These are phyloP conservation scores for Ophiocordyceps robertsii DNA, from an alignment of 2,329 filamentous ascomycete genomes.

Conservation along the genomic window DNA sequence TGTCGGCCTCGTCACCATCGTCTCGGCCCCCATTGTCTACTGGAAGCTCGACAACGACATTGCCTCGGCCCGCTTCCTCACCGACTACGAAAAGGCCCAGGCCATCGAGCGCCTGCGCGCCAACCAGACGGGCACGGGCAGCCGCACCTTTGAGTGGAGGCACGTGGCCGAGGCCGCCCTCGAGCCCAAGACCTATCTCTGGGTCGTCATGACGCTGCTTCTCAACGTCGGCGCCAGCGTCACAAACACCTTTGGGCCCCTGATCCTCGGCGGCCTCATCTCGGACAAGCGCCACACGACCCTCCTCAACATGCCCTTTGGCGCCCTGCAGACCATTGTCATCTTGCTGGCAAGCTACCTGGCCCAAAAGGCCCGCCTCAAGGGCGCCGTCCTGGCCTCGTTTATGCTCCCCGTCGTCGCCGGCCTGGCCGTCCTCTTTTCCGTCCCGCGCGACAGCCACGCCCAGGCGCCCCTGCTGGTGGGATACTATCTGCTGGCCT, in stretches of 20 bases:
- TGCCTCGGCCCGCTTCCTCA: conserved; percentile 41
- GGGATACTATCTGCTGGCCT: conserved; percentile 53
- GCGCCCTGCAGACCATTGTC: conserved; percentile 43
- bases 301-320: conserved; percentile 55
- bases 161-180: conserved; percentile 42
- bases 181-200: conserved; percentile 43
- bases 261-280: conserved; percentile 47
- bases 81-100: conserved; percentile 50
- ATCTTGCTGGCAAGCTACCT: conserved; percentile 46
- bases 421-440: conserved; percentile 42
- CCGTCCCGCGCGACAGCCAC: conserved; percentile 30
- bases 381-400: conserved; percentile 37
- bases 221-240: conserved; percentile 53
- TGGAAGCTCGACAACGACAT: conserved; percentile 48
- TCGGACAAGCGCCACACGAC: conserved; percentile 44
- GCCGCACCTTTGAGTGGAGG: conserved; percentile 52
- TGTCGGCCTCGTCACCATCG: conserved; percentile 45
- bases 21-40: conserved; percentile 44
- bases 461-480: conserved; percentile 30
- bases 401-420: conserved; percentile 47
- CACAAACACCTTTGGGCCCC: conserved; percentile 50
- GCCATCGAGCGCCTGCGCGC: conserved; percentile 58
- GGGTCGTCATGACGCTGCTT: conserved; percentile 44
- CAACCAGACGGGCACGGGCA: conserved; percentile 65
- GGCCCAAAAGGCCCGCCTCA: conserved; percentile 41